A percentile compares a stretch with the other conserved stretches of the same genome.
phyloP scores from a whole-genome alignment of 1,139 yeast species.

The Hyphopichia burtonii region DNA sequence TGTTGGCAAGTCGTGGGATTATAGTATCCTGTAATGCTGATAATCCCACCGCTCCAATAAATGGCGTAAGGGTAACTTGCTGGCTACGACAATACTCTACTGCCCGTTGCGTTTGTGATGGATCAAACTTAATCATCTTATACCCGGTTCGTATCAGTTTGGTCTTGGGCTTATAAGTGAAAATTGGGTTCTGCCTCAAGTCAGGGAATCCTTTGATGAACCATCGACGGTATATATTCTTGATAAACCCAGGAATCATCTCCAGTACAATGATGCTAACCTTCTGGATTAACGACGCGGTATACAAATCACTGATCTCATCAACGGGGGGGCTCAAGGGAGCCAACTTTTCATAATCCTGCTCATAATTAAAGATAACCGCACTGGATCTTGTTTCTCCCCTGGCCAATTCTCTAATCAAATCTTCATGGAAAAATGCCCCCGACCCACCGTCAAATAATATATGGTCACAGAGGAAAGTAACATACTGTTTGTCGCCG shows the following conservation, averaged over 20 bases:
- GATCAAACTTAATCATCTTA: slow-evolving; percentile 13
- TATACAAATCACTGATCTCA: slow-evolving; percentile 5
- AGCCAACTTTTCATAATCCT: slow-evolving; percentile 4
- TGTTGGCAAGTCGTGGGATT: slow-evolving; percentile 10
- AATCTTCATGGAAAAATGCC: slow-evolving; percentile 29
- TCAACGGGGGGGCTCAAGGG: background rate
- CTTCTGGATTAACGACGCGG: slow-evolving; percentile 1
- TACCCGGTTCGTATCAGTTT: slow-evolving; percentile 10
- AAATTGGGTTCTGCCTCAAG: slow-evolving; percentile 15
- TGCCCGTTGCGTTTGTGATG: slow-evolving; percentile 10
- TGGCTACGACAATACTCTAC: slow-evolving; percentile 13
- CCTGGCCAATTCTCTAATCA: slow-evolving; percentile 15
- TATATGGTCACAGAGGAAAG: slow-evolving; percentile 33
- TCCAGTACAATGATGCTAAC: slow-evolving; percentile 3
- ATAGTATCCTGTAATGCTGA: slow-evolving; percentile 22
- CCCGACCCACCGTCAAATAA: slow-evolving; percentile 38
- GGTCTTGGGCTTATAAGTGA: slow-evolving; percentile 4
- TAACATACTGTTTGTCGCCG: slow-evolving; percentile 14
- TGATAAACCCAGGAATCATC: slow-evolving; percentile 8
- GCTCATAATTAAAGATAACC: slow-evolving; percentile 8
- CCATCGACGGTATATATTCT: too few species aligned
- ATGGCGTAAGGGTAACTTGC: slow-evolving; percentile 26
- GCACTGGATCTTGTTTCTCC: background rate
- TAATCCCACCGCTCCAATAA: slow-evolving; percentile 16
- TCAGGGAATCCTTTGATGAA: too few species aligned